Base-by-base conservation (phyloP, 495 filamentous ascomycete genomes). In the Pyrenula aspistea region DNA sequence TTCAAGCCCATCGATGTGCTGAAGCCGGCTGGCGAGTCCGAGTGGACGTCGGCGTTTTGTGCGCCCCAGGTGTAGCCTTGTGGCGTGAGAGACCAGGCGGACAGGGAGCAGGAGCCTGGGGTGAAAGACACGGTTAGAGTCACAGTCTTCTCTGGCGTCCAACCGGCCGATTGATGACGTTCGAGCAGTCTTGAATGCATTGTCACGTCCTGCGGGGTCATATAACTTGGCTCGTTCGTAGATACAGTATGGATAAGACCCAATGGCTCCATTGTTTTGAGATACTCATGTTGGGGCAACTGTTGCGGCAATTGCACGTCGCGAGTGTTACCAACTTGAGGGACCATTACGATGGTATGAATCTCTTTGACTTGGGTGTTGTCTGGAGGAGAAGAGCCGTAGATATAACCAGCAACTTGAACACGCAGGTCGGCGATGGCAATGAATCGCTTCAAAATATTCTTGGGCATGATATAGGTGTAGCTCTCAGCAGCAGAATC, bases 381-480 rank as follows among this genome's bases (percentile, higher is more conserved):
- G 70, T 97, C 94, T 12, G 86, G 83, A 1, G 93, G 91, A 8
- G 92, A 95, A 57, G 83, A 82, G 64, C 94, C 94, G 67, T 97
- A 99, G 11, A 99, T 78, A 67, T 95, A 99, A 22, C 91, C 94
- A 1, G 91, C 88, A 23, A 97, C 91, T 68, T 99, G 94, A 53
- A 95, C 89, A 22, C 94, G 90, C 25, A 99, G 82, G 77, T 99
- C 94, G 51, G 94, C 87, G 63, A 99, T 95, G 57, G 88, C 91
- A 73, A 99, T 97, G 81, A 99, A 99, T 55, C 89, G 86, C 79
- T 95, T 96, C 64, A 99, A 82, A 57, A 97, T 85, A 69, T 99
- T 99, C 79, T 97, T 97, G 0, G 94, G 94, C 91, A 99, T 95
- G 63, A 99, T 84, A 63, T 95, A 96, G 10, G 90, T 96, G 67